Percentiles rank a stretch among this genome's conserved stretches.
phyloP scores from a whole-genome alignment of 805 yeast genomes.

The Nakazawaea laoshanensis region DNA sequence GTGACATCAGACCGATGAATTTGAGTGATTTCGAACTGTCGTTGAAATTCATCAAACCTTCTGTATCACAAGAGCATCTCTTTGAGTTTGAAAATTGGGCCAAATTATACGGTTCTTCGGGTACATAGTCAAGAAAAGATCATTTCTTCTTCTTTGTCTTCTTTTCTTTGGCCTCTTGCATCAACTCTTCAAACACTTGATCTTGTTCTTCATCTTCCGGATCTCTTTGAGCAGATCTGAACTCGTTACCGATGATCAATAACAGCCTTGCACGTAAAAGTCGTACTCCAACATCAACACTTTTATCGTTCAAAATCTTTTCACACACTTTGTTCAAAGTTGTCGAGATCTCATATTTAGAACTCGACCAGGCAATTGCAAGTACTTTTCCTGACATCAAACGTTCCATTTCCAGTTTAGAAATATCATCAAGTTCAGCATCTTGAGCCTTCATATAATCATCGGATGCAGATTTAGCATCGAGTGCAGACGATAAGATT shows the following conservation, averaged over 20 bases:
- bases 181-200: conserved; percentile 59
- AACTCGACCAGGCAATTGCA: conserved; percentile 81
- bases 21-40: conserved; percentile 70
- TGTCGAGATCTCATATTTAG: conserved; percentile 69
- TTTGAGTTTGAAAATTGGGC: conserved; percentile 87
- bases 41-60: conserved; percentile 73
- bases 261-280: conserved; percentile 58
- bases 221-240: conserved; percentile 48
- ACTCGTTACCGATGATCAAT: conserved; percentile 54
- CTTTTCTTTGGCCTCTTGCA: conserved; percentile 23
- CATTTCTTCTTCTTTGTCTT: conserved; percentile 19
- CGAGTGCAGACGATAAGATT: conserved; percentile 65
- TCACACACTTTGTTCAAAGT: conserved; percentile 70
- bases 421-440: conserved; percentile 31
- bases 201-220: conserved; percentile 71
- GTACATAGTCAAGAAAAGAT: conserved; percentile 19
- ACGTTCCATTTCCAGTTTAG: conserved; percentile 59
- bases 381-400: conserved; percentile 70
- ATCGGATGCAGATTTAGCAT: conserved; percentile 72
- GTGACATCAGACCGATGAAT: conserved; percentile 68
- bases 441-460: conserved; percentile 64
- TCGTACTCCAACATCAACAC: conserved; percentile 35
- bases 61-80: conserved; percentile 79
- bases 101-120: conserved; percentile 74
- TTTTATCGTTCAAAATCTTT: conserved; percentile 49